Evolutionary conservation across 495 filamentous ascomycete genomes (phyloP).

Genomic region (Polyplosphaeria fusca): DNA sequence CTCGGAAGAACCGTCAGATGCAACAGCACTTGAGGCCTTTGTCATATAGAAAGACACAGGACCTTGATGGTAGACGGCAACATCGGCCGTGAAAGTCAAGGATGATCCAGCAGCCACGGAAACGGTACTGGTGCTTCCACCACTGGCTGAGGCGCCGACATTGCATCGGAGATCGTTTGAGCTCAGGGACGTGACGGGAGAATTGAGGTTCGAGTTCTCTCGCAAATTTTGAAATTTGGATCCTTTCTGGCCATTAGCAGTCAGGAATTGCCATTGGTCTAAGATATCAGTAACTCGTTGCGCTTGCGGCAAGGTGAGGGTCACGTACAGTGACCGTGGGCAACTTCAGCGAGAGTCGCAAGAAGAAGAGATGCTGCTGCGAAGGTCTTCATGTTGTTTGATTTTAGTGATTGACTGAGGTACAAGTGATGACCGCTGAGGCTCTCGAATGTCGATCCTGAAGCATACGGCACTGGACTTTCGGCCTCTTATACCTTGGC

Average conservation of each 20-base stretch:
- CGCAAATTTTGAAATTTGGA: conserved; percentile 52
- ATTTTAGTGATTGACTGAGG: not conserved
- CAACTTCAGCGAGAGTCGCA: conserved; percentile 20
- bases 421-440: conserved; percentile 1
- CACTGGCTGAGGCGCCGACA: conserved; percentile 47
- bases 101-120: conserved; percentile 53
- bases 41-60: conserved; percentile 51
- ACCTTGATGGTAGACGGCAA: conserved; percentile 61
- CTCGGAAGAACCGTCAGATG: conserved; percentile 25
- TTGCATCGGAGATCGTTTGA: conserved; percentile 55
- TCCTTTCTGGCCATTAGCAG: conserved; percentile 47
- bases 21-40: conserved; percentile 30
- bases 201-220: conserved; percentile 56
- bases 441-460: too few relatives aligned
- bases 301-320: not conserved
- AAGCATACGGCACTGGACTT: not conserved
- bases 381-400: conserved; percentile 29
- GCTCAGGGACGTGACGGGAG: conserved; percentile 47
- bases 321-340: conserved; percentile 26
- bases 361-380: conserved; percentile 16
- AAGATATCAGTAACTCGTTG: not conserved
- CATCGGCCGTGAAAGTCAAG: conserved; percentile 49
- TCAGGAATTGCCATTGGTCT: conserved; percentile 49
- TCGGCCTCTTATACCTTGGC: conserved; percentile 7
- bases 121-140: conserved; percentile 45